phyloP scores from a whole-genome alignment of 2,329 filamentous ascomycete genomes.

The Cucurbitaria berberidis region DNA sequence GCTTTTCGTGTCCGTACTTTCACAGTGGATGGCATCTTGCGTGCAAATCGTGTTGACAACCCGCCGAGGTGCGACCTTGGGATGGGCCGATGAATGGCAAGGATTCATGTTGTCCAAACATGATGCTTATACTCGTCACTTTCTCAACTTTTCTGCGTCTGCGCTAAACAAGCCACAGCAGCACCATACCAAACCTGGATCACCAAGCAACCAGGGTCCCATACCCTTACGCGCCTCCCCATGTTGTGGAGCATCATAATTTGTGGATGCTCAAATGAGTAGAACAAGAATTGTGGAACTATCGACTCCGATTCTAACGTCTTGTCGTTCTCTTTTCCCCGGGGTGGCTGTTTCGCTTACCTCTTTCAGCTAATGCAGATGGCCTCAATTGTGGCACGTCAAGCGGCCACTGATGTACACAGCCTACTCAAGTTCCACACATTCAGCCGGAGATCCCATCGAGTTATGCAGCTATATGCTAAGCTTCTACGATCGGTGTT shows the following conservation, averaged over 20 bases:
- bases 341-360: background rate
- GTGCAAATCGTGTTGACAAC: background rate
- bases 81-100: background rate
- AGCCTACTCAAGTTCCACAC: background rate
- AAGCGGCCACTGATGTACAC: constrained; percentile 1
- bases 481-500: background rate
- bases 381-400: constrained; percentile 2
- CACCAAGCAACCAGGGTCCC: constrained; percentile 1
- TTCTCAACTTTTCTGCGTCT: constrained; percentile 11
- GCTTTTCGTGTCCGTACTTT: background rate
- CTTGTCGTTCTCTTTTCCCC: background rate
- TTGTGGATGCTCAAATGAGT: background rate
- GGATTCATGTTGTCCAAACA: background rate
- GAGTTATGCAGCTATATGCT: background rate
- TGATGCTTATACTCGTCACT: constrained; percentile 11
- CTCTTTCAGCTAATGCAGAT: background rate
- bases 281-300: background rate
- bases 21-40: background rate
- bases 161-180: constrained; percentile 13
- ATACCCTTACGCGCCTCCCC: background rate
- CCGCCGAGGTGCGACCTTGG: background rate
- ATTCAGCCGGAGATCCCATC: background rate
- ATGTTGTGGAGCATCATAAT: background rate
- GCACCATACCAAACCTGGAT: background rate
- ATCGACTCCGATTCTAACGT: background rate